Base-by-base conservation (phyloP, 2,329 filamentous ascomycete genomes). In the Calonectria ilicicola region DNA sequence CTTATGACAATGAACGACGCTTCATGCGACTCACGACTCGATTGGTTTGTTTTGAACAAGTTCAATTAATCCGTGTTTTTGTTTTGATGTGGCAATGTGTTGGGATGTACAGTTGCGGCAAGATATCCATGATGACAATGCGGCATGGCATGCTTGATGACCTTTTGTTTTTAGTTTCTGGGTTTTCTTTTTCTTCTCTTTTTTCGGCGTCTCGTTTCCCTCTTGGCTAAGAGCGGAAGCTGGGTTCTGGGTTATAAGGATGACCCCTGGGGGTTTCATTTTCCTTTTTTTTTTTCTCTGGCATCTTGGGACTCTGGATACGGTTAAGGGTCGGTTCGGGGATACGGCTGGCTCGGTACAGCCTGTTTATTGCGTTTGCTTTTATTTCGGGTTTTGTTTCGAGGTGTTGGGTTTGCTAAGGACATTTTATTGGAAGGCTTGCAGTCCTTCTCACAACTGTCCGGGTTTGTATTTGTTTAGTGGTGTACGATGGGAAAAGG, bases 101-200 rank as follows among this genome's bases (percentile, higher is more conserved):
- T 67, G 71, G 62, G 69, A 67, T 73, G 72, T 73, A 75, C 74
- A 72, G 73, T 65, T 65, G 67, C 65, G 67, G 53, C 71, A 72
- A 77, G 72, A 70, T 62, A 62, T 58, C 74, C 73, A 78, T 73
- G 70, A 78, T 72, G 75, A 70, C 67, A 73, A 67, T 78, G 77
- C 73, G 75, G 75, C 70, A 78, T 71, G 76, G 75, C 69, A 75
- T 63, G 69, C 62, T 66, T 60, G 51, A 76, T 65, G 47, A 67
- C 69, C 60, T 74, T 69, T 35, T 63, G 60, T 63, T 64, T 32
- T 62, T 42, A 64, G 53, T 53, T 63, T 69, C 26, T 23, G 58
- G 49, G 74, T 67, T 47, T 67, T 21, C 6, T 44, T 44, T 8
- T 19, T n/a, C n/a, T n/a, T n/a, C n/a, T n/a, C n/a, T n/a, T 9